These are phyloP conservation scores for Cystobasidium tubakii DNA, from an alignment of 768 basidiomycete species.

Conservation along the genomic window DNA sequence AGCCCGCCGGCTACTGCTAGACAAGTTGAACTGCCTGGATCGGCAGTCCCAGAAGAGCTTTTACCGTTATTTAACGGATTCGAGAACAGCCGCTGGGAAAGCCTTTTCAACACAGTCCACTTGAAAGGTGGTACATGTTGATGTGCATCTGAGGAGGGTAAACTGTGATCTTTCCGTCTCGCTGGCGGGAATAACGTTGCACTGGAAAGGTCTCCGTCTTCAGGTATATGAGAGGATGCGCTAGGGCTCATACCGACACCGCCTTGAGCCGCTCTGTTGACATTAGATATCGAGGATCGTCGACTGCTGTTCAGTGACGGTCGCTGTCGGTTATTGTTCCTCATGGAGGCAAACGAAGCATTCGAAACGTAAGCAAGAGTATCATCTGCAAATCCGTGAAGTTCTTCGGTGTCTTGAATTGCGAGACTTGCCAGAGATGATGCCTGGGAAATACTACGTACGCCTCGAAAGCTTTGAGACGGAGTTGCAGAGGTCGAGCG, in stretches of 20 bases:
- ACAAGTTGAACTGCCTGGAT: constrained; percentile 67
- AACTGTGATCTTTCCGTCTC: neutral
- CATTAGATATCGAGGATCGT: constrained; percentile 1
- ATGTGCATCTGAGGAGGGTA: neutral
- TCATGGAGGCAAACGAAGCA: neutral
- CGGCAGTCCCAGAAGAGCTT: constrained; percentile 57
- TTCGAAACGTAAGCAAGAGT: neutral
- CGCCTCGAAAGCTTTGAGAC: constrained; percentile 53
- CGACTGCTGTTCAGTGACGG: neutral
- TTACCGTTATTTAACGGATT: constrained; percentile 58
- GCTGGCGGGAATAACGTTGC: neutral
- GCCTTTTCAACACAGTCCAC: constrained; percentile 65
- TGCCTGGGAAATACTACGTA: constrained; percentile 58
- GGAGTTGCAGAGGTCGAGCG: constrained; percentile 52
- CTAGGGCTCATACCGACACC: neutral
- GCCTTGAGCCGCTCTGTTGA: constrained; percentile 12
- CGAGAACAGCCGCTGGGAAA: constrained; percentile 58
- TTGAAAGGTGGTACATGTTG: constrained; percentile 51
- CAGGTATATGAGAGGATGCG: neutral
- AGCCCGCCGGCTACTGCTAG: constrained; percentile 71
- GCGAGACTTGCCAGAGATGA: constrained; percentile 67
- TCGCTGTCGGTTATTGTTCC: neutral
- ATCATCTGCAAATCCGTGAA: constrained; percentile 4
- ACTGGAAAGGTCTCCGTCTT: neutral
- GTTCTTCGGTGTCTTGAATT: constrained; percentile 46